Conservation (phyloP, 768 basidiomycete species). For the Pisolithus microcarpus region DNA sequence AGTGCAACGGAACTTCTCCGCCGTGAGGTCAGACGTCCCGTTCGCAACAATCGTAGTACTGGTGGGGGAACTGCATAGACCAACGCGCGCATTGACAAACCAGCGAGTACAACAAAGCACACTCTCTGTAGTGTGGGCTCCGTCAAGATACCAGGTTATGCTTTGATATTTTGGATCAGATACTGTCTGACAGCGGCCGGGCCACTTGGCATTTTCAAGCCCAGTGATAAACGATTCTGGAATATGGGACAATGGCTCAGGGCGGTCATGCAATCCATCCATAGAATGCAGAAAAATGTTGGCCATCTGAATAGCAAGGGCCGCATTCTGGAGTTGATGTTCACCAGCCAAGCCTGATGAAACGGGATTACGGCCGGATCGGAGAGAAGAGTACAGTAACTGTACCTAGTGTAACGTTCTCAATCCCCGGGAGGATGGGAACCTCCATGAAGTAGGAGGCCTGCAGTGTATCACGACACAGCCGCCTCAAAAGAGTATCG, state of each 20-base stretch:
- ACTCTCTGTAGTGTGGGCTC: conserved; percentile 92
- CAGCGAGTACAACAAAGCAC: conserved; percentile 81
- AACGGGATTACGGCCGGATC: conserved; percentile 1
- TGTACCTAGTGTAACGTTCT: conserved; percentile 54
- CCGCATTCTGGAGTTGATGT: conserved; percentile 87
- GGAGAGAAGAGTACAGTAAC: neutral
- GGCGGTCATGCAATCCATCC: conserved; percentile 10
- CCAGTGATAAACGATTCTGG: conserved; percentile 52
- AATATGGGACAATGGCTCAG: conserved; percentile 27
- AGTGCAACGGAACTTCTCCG: conserved; percentile 19
- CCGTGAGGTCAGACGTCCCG: neutral
- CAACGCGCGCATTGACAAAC: conserved; percentile 63
- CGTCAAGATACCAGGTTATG: conserved; percentile 87
- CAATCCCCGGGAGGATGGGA: conserved; percentile 39
- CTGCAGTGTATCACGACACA: conserved; percentile 27
- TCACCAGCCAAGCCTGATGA: conserved; percentile 67
- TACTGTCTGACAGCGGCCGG: conserved; percentile 89
- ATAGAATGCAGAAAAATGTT: conserved; percentile 49
- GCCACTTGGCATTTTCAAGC: conserved; percentile 76
- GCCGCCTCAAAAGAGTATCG: neutral
- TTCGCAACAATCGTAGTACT: conserved; percentile 1
- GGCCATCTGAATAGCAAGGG: conserved; percentile 71
- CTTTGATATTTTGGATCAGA: conserved; percentile 44
- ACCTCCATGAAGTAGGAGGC: conserved; percentile 58
- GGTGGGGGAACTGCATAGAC: conserved; percentile 29